phyloP scores from a whole-genome alignment of 805 yeast genomes.

The Saturnispora serradocipensis region DNA sequence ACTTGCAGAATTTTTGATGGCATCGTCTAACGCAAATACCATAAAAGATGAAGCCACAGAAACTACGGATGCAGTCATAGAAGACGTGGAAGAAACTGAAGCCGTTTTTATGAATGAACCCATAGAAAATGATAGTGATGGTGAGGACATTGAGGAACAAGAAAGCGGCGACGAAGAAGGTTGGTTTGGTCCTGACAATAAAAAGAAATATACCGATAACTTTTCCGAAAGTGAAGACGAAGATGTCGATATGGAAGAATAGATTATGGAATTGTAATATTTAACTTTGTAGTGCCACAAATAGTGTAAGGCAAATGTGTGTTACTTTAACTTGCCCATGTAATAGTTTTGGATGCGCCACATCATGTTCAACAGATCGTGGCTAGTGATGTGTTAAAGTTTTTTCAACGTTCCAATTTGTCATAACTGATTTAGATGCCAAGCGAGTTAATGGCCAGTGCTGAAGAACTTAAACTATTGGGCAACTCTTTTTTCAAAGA shows the following conservation, averaged over 20 bases:
- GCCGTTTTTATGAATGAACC: conserved; percentile 12
- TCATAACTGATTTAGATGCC: background rate
- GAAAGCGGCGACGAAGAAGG: conserved; percentile 29
- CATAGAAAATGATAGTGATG: conserved; percentile 20
- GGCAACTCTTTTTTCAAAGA: conserved; percentile 1
- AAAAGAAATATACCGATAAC: conserved; percentile 23
- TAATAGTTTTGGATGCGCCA: background rate
- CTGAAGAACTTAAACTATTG: background rate
- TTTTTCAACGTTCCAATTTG: background rate
- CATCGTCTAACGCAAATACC: conserved; percentile 10
- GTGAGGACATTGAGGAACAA: conserved; percentile 23
- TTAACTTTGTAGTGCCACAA: background rate
- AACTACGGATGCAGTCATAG: conserved; percentile 23
- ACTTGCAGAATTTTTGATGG: conserved; percentile 42
- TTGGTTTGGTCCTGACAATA: conserved; percentile 29
- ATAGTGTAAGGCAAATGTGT: background rate
- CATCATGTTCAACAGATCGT: background rate
- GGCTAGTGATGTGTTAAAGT: background rate
- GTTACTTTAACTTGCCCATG: too few relatives aligned
- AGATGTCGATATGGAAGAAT: conserved; percentile 9
- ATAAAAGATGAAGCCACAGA: conserved; percentile 13
- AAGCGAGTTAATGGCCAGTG: background rate
- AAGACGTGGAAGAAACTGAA: conserved; percentile 17
- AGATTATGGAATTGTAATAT: background rate
- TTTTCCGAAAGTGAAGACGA: conserved; percentile 31